Percentiles rank a stretch among this genome's conserved stretches.
Evolutionary conservation across 2,329 filamentous ascomycete species (phyloP).

Genomic region (Fusarium sp.): DNA sequence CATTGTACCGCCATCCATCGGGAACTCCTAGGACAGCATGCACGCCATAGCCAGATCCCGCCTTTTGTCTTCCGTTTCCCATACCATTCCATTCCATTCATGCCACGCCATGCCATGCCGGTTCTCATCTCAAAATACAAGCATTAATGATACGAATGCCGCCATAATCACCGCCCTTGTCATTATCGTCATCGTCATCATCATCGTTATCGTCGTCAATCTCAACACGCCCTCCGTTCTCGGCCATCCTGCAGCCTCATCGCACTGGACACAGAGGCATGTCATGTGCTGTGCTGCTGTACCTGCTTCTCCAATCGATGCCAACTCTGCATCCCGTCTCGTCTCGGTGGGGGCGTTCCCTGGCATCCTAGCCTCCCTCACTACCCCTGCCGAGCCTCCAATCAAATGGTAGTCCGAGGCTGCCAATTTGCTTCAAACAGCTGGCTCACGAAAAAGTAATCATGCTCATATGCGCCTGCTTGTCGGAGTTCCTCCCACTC

Average conservation of each 20-base stretch:
- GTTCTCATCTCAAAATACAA: background rate
- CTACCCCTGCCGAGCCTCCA: background rate
- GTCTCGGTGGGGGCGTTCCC: background rate
- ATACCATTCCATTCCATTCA: background rate
- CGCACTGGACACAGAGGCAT: background rate
- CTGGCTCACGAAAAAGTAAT: conserved; percentile 71
- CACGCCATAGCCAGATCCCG: background rate
- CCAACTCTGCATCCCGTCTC: background rate
- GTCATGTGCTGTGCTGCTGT: background rate
- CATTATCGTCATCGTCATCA: conserved; percentile 15
- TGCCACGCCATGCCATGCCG: background rate
- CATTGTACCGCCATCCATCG: background rate
- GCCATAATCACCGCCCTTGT: conserved; percentile 22
- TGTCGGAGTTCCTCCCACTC: conserved; percentile 61
- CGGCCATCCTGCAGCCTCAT: conserved; percentile 16
- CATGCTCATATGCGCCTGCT: conserved; percentile 61
- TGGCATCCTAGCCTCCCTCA: background rate
- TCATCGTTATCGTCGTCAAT: conserved; percentile 12
- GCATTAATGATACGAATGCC: conserved; percentile 3
- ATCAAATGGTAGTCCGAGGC: conserved; percentile 45
- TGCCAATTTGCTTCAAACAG: conserved; percentile 68
- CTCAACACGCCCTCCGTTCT: background rate
- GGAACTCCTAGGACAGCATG: background rate
- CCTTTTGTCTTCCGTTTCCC: background rate
- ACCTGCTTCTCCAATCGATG: background rate